Base-by-base conservation (phyloP, 2,329 filamentous ascomycete species). In the Coniella lustricola region DNA sequence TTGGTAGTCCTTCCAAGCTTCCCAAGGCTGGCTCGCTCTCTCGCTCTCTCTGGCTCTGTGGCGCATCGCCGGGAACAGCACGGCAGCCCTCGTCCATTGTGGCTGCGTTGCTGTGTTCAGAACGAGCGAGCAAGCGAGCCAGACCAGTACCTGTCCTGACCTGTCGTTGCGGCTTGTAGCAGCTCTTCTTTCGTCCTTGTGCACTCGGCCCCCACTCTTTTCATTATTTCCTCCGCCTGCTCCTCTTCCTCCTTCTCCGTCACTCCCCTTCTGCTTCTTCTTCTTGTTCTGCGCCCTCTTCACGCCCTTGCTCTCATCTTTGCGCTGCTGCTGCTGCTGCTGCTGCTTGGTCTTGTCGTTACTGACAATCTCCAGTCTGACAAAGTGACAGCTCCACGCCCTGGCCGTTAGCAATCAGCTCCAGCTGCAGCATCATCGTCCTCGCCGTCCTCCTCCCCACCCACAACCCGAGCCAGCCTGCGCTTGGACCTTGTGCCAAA, bases 21-120 rank as follows among this genome's bases (percentile, higher is more conserved):
- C 4, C 32, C 5, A 5, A 7, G 32, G 12, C 32, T 34, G 32
- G 12, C 5, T 16, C 4, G 32, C 32, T 16, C 32, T 34, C 34
- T 25, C 14, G 44, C 44, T 33, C 18, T n/a, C 35, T 39, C 35
- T 16, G n/a, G n/a, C 20, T 21, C 18, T 31, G n/a, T 31, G 14
- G 36, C 14, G 16, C 44, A 41, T 47, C 44, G 44, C 44, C 44
- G 44, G 44, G 44, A 47, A 47, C 44, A 47, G 44, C 44, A 46
- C n/a, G n/a, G n/a, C n/a, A n/a, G n/a, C n/a, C n/a, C n/a, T n/a
- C n/a, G n/a, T n/a, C n/a, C n/a, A n/a, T n/a, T n/a, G n/a, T n/a
- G n/a, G n/a, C n/a, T n/a, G n/a, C n/a, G n/a, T n/a, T n/a, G n/a
- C n/a, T n/a, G n/a, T n/a, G n/a, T n/a, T n/a, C n/a, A n/a, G n/a